Evolutionary conservation across 257 asterid species (phyloP), one percentile per base, ranked within the genome.

Genomic region (Lithospermum erythrorhizon): DNA sequence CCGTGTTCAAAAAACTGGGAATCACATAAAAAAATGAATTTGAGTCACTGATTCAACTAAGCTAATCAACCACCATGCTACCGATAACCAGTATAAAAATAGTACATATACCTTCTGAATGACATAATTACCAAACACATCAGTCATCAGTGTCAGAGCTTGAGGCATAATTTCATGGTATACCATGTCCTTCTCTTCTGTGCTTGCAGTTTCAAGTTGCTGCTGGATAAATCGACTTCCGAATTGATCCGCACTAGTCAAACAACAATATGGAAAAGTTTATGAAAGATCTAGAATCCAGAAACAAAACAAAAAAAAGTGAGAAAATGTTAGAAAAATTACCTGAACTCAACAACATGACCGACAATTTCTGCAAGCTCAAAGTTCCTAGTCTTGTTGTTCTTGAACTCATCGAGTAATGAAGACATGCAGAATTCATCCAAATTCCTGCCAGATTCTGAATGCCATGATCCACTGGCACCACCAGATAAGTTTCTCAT

Each of bases 211-310:
- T 79, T 83, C 95, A 70, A 87, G 93, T 76, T 87, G 85, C 73
- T 85, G 96, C 60, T 88, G 96, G 61, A 88, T 88, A 68, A 88
- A 85, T 30, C 95, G 86, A 65, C 93, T 88, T 63, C 95, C 95
- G 61, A 76, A 85, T 73, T 85, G 96, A 55, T 88, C 95, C 79
- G 78, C 86, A 71, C 96, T 88, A 80, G 62, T 59, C 68, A 69
- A n/a, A 58, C 4, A 71, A 67, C 63, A 9, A 18, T 53, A 30
- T 7, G 52, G 45, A 58, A 41, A 59, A 51, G 29, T 61, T 11
- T 2, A 41, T 14, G 3, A 14, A 45, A 53, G 17, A 23, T 32
- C 51, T 15, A 32, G 45, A 59, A 51, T 27, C 15, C 29, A 18
- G 23, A 18, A 9, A 60, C 4, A 49, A 57, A 53, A 53, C 15